These are phyloP conservation scores for Apiotrichum gamsii DNA, from an alignment of 1,284 basidiomycete genomes.

Conservation along the genomic window DNA sequence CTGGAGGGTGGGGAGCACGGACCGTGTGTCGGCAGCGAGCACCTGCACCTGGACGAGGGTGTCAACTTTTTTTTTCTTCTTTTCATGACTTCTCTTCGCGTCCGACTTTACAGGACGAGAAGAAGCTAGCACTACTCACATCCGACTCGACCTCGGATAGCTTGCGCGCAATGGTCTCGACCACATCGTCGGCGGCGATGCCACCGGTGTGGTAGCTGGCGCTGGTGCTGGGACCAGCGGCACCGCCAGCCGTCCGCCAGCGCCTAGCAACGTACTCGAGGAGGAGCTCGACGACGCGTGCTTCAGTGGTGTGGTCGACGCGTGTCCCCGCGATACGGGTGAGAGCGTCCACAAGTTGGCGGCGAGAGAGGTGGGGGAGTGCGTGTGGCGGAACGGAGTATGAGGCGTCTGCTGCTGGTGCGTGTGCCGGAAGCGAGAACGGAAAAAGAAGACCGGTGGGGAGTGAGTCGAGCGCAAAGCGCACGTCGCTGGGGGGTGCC, in stretches of 20 bases:
- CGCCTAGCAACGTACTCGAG: constrained; percentile 31
- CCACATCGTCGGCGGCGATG: constrained; percentile 12
- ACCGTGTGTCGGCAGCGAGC: constrained; percentile 1
- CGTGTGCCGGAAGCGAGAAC: constrained; percentile 17
- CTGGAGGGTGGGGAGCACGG: constrained; percentile 26
- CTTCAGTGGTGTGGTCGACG: background rate
- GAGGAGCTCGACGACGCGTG: constrained; percentile 18
- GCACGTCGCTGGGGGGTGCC: constrained; percentile 3
- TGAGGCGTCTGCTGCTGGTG: background rate
- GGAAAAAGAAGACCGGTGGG: constrained; percentile 20
- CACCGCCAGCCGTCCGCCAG: constrained; percentile 25
- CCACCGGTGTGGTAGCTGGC: too few species aligned
- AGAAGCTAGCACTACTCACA: too few species aligned
- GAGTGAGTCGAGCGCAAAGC: constrained; percentile 5
- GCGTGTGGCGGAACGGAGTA: constrained; percentile 9
- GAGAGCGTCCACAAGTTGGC: constrained; percentile 29
- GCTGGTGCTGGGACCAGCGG: too few species aligned
- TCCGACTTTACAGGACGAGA: too few species aligned
- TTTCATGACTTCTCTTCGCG: too few species aligned
- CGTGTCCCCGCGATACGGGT: constrained; percentile 11
- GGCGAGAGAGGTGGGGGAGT: constrained; percentile 18
- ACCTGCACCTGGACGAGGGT: constrained; percentile 27
- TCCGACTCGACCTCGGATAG: constrained; percentile 42
- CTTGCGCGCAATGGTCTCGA: constrained; percentile 27
- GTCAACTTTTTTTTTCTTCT: too few species aligned